Evolutionary conservation across 2,329 filamentous ascomycete genomes (phyloP).

Genomic region (Penicillium brasilianum): DNA sequence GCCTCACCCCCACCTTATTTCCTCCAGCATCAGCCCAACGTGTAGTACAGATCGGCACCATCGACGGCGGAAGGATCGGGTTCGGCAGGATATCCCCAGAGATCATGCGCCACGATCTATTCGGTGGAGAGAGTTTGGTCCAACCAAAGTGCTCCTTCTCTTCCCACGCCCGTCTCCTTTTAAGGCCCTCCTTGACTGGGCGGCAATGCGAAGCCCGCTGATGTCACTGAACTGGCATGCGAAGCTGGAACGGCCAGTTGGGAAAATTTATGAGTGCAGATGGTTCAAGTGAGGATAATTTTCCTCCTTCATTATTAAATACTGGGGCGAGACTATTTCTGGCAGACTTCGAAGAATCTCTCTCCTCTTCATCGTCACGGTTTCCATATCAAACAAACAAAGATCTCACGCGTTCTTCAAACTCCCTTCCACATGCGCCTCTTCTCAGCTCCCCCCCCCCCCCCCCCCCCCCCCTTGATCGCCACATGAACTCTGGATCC

Average conservation of each 20-base stretch:
- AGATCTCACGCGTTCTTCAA: background rate
- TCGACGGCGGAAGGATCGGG: background rate
- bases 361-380: background rate
- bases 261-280: background rate
- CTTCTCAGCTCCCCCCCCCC: background rate
- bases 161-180: too few species aligned
- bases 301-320: background rate
- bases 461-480: slow-evolving; percentile 8
- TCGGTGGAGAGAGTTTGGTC: background rate
- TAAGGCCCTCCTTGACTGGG: background rate
- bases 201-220: background rate
- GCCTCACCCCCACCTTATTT: background rate
- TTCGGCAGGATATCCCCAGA: slow-evolving; percentile 3
- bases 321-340: background rate
- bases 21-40: background rate
- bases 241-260: slow-evolving; percentile 1
- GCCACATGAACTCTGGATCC: background rate
- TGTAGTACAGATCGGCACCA: background rate
- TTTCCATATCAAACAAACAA: background rate
- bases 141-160: background rate
- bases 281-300: background rate
- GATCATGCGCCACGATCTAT: background rate
- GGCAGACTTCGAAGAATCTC: background rate
- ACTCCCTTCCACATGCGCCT: background rate
- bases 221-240: slow-evolving; percentile 1